These are phyloP conservation scores for Aspergillus neoniger DNA, from an alignment of 2,329 filamentous ascomycete species.

Conservation along the genomic window DNA sequence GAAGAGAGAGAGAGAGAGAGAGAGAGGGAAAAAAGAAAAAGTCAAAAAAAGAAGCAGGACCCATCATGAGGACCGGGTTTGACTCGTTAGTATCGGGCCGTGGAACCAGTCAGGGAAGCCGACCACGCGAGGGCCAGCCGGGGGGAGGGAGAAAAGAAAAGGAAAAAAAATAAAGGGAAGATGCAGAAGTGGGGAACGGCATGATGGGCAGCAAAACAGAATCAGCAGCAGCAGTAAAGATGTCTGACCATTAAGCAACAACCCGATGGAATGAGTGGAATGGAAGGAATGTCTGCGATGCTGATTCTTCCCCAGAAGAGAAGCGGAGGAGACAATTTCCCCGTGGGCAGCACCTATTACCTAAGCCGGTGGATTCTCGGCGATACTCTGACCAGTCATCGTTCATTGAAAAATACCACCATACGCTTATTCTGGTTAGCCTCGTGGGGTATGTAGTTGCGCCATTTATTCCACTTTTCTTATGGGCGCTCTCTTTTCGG, in stretches of 20 bases:
- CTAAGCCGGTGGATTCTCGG: constrained; percentile 14
- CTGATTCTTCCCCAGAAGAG: not conserved
- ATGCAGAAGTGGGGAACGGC: not conserved
- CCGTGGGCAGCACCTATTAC: constrained; percentile 9
- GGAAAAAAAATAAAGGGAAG: not conserved
- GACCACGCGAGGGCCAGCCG: not conserved
- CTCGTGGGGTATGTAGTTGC: not conserved
- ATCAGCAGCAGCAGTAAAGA: not conserved
- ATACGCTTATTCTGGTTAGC: no score
- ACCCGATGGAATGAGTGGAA: not conserved
- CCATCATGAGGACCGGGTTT: not conserved
- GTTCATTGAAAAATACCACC: no score
- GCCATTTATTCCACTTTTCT: not conserved
- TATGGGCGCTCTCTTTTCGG: not conserved
- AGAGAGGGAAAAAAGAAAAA: not conserved
- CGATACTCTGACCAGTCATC: constrained; percentile 8
- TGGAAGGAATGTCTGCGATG: not conserved
- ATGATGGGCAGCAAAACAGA: not conserved
- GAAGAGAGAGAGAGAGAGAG: no score
- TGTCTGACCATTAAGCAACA: not conserved
- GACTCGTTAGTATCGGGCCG: constrained; percentile 6
- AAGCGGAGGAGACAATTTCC: constrained; percentile 8
- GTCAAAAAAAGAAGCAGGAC: not conserved
- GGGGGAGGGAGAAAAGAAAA: not conserved
- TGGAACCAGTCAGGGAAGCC: constrained; percentile 6